phyloP scores from a whole-genome alignment of 73 alveolate species.

The Breviolum minutum region DNA sequence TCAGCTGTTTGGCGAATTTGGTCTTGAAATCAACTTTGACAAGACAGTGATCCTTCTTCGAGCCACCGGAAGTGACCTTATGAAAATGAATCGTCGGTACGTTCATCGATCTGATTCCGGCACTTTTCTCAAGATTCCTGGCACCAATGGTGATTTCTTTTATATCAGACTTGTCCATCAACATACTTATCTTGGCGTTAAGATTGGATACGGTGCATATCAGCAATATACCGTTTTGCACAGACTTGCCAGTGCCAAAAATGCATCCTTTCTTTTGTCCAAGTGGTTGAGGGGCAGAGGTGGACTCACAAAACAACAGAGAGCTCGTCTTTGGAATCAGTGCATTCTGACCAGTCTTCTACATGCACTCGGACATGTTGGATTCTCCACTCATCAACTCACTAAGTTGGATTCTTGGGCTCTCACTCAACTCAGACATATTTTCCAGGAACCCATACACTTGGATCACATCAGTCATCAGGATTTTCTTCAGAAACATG shows the following conservation, averaged over 20 bases:
- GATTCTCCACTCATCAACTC: neutral
- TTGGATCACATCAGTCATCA: neutral
- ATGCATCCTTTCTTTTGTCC: neutral
- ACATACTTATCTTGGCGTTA: neutral
- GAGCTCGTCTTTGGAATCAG: neutral
- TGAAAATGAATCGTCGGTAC: neutral
- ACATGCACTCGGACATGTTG: neutral
- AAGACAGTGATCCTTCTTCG: neutral
- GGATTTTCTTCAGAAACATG: neutral
- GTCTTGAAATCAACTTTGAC: neutral
- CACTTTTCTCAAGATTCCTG: neutral
- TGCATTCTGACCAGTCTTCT: neutral
- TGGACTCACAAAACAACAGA: no score
- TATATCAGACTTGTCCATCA: neutral
- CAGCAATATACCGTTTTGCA: neutral
- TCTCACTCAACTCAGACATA: neutral
- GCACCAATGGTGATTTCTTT: neutral
- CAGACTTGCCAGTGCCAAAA: neutral
- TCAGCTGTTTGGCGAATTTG: neutral
- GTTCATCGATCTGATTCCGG: neutral
- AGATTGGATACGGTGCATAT: neutral
- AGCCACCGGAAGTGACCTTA: neutral
- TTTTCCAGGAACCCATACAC: neutral
- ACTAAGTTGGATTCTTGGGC: neutral
- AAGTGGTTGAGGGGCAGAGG: neutral